Percentiles rank a stretch among this genome's conserved stretches.
phyloP scores from a whole-genome alignment of 78 protist genomes.

The Mastigamoeba balamuthi region DNA sequence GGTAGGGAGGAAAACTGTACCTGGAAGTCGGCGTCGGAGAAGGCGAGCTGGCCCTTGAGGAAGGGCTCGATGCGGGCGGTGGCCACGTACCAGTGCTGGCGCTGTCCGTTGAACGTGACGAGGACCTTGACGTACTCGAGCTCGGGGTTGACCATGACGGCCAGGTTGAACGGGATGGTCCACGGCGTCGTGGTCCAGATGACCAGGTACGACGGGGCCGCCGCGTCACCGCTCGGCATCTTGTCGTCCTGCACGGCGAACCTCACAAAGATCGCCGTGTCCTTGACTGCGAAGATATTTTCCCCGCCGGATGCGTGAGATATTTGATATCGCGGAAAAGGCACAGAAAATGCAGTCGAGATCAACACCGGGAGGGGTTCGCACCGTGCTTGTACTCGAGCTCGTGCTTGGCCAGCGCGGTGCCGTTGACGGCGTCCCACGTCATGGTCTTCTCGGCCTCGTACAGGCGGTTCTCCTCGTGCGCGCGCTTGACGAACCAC shows the following conservation, averaged over 20 bases:
- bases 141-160: not conserved
- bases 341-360: too few relatives aligned
- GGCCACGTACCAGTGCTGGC: not conserved
- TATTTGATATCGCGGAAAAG: too few relatives aligned
- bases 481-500: constrained; percentile 1
- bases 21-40: not conserved
- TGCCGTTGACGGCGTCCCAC: not conserved
- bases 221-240: not conserved
- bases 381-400: not conserved
- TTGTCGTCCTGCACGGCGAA: not conserved
- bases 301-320: too few relatives aligned
- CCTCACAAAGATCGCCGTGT: not conserved
- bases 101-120: not conserved
- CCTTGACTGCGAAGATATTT: too few relatives aligned
- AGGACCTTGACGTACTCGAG: not conserved
- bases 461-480: not conserved
- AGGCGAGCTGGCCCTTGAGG: not conserved
- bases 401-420: not conserved
- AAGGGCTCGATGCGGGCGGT: not conserved
- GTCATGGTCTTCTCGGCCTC: not conserved
- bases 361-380: too few relatives aligned
- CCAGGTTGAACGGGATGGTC: constrained; percentile 8
- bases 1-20: too few relatives aligned
- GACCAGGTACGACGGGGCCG: not conserved
- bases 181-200: constrained; percentile 13